phyloP scores from a whole-genome alignment of 2,329 filamentous ascomycete genomes.

The Talaromyces funiculosus region DNA sequence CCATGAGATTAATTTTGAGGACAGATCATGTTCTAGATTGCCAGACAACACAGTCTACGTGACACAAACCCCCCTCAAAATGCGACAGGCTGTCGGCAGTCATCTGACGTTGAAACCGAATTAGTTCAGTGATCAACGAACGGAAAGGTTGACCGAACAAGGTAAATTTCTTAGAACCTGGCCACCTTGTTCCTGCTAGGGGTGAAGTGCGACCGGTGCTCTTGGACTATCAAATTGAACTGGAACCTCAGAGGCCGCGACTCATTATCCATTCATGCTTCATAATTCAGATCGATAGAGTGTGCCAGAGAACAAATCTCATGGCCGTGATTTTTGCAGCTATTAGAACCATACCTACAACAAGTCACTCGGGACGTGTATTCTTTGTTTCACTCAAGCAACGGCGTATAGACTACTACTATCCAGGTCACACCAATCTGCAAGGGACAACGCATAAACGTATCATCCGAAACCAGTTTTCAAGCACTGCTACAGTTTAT shows the following conservation, averaged over 20 bases:
- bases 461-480: background rate
- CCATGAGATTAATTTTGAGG: too few relatives aligned
- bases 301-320: background rate
- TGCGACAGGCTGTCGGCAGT: background rate
- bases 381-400: background rate
- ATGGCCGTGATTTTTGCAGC: background rate
- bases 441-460: background rate
- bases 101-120: background rate
- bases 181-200: background rate
- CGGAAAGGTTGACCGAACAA: background rate
- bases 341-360: background rate
- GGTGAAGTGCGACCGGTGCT: background rate
- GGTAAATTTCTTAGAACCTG: background rate
- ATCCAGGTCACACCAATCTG: background rate
- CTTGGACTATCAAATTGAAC: too few relatives aligned
- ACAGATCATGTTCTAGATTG: too few relatives aligned
- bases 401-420: background rate
- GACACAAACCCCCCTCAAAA: too few relatives aligned
- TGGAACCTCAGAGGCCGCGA: background rate
- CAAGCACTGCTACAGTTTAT: background rate
- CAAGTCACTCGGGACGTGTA: background rate
- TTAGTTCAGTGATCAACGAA: background rate
- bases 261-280: background rate
- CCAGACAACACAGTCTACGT: too few relatives aligned
- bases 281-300: background rate